Percentiles rank a stretch among this genome's conserved stretches.
phyloP scores from a whole-genome alignment of 164 flowering plant genomes.

The Sedum album region DNA sequence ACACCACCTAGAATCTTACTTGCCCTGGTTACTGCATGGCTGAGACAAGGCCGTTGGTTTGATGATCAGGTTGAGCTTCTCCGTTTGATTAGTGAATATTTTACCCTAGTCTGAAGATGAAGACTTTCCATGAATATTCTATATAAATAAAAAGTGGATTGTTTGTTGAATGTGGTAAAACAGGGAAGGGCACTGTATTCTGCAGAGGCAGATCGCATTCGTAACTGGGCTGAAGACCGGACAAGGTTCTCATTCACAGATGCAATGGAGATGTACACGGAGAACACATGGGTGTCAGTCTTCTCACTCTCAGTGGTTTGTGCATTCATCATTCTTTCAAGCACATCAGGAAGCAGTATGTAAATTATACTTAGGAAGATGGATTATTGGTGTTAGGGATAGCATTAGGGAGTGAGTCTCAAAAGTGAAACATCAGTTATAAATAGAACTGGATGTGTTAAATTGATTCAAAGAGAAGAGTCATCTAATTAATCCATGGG shows the following conservation, averaged over 20 bases:
- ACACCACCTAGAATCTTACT: constrained; percentile 93
- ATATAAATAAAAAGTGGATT: too few species aligned
- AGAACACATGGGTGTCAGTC: constrained; percentile 91
- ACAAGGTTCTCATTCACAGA: constrained; percentile 91
- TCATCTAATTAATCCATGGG: neutral
- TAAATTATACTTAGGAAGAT: neutral
- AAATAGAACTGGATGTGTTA: neutral
- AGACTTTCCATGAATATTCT: too few species aligned
- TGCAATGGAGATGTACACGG: constrained; percentile 98
- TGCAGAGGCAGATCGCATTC: constrained; percentile 92
- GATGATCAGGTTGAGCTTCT: constrained; percentile 75
- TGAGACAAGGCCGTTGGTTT: constrained; percentile 92
- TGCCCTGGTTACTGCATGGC: constrained; percentile 91
- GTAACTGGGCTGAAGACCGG: constrained; percentile 97
- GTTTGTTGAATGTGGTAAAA: too few species aligned
- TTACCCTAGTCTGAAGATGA: neutral
- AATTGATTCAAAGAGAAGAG: neutral
- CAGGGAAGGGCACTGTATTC: constrained; percentile 96
- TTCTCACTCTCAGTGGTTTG: constrained; percentile 93
- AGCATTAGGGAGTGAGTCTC: neutral
- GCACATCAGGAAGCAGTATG: constrained; percentile 30
- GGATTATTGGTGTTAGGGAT: neutral
- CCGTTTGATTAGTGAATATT: neutral
- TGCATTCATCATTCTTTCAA: constrained; percentile 91
- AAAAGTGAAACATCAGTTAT: too few species aligned